Conservation (phyloP, 2,329 filamentous ascomycete species). For the Venturiaceae sp. region DNA sequence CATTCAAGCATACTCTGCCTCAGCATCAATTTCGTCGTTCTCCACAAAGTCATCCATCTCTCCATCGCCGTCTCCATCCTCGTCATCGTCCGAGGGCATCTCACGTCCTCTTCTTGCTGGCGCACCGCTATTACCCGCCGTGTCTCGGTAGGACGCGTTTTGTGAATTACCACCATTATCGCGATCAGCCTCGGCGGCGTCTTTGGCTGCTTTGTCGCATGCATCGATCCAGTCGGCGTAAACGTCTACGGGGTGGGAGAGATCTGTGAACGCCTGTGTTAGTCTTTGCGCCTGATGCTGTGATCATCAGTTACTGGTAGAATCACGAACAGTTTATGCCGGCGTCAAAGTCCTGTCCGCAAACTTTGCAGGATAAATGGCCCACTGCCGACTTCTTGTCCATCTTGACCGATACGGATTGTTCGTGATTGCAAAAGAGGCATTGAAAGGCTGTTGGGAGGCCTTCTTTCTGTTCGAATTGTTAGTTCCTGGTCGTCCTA, state of each 20-base stretch:
- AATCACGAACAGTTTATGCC: conserved; percentile 71
- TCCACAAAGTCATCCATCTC: conserved; percentile 11
- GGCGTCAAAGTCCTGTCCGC: conserved; percentile 87
- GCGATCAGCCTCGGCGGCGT: conserved; percentile 35
- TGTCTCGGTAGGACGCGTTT: neutral
- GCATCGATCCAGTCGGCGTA: conserved; percentile 99
- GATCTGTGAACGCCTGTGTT: conserved; percentile 44
- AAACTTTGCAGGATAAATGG: conserved; percentile 80
- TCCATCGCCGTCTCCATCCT: neutral
- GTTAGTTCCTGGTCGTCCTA: neutral
- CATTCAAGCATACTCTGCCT: conserved; percentile 19
- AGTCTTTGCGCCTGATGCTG: neutral
- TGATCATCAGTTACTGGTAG: neutral
- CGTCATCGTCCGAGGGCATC: neutral
- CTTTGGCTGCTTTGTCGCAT: conserved; percentile 63
- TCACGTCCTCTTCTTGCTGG: neutral
- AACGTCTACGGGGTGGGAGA: conserved; percentile 86
- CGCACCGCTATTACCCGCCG: neutral
- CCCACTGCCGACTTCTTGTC: conserved; percentile 90
- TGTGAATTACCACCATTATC: conserved; percentile 5
- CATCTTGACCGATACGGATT: conserved; percentile 79
- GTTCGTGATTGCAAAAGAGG: conserved; percentile 97
- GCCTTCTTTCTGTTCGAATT: conserved; percentile 44
- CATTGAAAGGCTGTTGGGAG: conserved; percentile 84
- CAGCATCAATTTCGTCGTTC: conserved; percentile 27